Conservation (phyloP, 768 basidiomycete species). For the Macrocybe gigantea region DNA sequence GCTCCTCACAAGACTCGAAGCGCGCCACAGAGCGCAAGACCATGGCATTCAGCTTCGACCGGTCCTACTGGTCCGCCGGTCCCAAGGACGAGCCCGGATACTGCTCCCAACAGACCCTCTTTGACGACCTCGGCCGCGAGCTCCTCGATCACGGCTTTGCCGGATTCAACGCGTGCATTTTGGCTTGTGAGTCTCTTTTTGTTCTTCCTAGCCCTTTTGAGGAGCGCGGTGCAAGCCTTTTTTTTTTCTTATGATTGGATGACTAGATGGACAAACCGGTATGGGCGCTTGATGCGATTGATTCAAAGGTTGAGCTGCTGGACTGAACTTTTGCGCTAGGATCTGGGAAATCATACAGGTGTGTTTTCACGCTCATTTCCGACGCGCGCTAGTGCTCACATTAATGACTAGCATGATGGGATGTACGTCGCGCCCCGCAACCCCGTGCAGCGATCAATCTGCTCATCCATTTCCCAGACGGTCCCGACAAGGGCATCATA, state of each 20-base stretch:
- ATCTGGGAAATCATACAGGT: constrained; percentile 93
- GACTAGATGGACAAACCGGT: constrained; percentile 80
- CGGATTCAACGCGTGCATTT: constrained; percentile 97
- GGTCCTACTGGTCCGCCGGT: constrained; percentile 96
- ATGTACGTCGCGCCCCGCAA: constrained; percentile 48
- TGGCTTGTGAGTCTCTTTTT: constrained; percentile 77
- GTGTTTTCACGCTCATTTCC: not conserved
- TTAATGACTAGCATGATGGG: constrained; percentile 78
- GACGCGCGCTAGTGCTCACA: not conserved
- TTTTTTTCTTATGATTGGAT: constrained; percentile 5
- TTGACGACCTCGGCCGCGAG: constrained; percentile 91
- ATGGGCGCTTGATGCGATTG: constrained; percentile 18
- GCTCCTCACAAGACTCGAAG: constrained; percentile 61
- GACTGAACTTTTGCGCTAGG: constrained; percentile 34
- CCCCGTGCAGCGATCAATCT: constrained; percentile 1
- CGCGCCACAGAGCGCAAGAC: constrained; percentile 88
- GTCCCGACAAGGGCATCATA: constrained; percentile 95
- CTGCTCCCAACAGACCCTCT: constrained; percentile 92
- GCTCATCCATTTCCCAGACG: constrained; percentile 49
- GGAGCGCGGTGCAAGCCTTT: not conserved
- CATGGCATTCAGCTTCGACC: constrained; percentile 92
- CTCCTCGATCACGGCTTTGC: constrained; percentile 92
- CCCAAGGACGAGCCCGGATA: constrained; percentile 84
- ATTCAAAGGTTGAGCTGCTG: constrained; percentile 1
- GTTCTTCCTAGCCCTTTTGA: not conserved